A percentile compares a stretch with the other conserved stretches of the same genome.
These are phyloP conservation scores for Pichia sporocuriosa DNA, from an alignment of 805 yeast genomes.

Conservation along the genomic window DNA sequence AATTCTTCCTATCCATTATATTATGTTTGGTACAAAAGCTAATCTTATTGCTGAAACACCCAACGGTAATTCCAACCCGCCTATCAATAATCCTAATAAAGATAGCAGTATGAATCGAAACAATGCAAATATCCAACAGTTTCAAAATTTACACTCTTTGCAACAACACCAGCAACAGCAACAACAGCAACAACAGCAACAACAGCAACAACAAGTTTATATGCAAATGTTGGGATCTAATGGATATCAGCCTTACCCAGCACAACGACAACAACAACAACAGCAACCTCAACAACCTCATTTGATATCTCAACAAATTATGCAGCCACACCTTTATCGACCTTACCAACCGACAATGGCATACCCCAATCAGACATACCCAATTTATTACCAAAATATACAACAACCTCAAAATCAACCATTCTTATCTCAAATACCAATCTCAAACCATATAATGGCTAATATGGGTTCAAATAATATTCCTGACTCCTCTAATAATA, in stretches of 20 bases:
- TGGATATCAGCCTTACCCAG: constrained; percentile 1
- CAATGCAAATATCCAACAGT: too few species aligned
- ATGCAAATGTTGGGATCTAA: constrained; percentile 4
- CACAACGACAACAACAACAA: constrained; percentile 2
- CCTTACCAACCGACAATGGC: not conserved
- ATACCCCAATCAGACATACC: not conserved
- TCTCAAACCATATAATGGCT: too few species aligned
- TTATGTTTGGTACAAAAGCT: too few species aligned
- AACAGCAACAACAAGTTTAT: not conserved
- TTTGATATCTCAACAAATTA: constrained; percentile 1
- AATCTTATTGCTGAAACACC: too few species aligned
- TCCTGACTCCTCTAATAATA: too few species aligned
- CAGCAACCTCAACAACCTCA: constrained; percentile 1
- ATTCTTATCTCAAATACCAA: not conserved
- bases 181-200: constrained; percentile 6
- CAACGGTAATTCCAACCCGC: too few species aligned
- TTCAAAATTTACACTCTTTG: not conserved
- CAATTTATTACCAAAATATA: not conserved
- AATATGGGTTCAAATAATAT: too few species aligned
- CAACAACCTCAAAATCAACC: not conserved
- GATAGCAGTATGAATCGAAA: too few species aligned
- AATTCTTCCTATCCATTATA: too few species aligned
- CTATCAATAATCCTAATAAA: too few species aligned
- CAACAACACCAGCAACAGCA: constrained; percentile 4
- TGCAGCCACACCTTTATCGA: constrained; percentile 1